Evolutionary conservation across 352 stramenopile species (phyloP).

Genomic region (Blastocystis hominis): DNA sequence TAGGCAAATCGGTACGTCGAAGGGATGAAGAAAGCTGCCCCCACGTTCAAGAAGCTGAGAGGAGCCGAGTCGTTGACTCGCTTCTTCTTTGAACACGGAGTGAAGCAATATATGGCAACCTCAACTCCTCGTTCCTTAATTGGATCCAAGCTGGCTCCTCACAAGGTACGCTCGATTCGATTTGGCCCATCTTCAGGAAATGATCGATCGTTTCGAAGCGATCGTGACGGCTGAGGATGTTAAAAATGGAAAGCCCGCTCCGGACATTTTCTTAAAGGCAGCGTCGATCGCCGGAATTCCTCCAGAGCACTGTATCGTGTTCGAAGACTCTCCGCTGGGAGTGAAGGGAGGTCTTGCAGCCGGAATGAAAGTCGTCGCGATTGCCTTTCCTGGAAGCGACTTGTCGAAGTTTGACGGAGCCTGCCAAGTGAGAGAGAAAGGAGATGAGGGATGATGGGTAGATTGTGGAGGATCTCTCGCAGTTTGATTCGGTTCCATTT

Average conservation of each 20-base stretch:
- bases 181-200: background rate
- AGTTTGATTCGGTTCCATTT: slow-evolving; percentile 17
- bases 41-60: slow-evolving; percentile 29
- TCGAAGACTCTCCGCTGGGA: slow-evolving; percentile 49
- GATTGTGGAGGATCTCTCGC: background rate
- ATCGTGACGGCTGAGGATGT: slow-evolving; percentile 49
- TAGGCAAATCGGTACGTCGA: slow-evolving; percentile 38
- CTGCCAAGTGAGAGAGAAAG: background rate
- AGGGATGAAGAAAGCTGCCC: background rate
- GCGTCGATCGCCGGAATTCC: slow-evolving; percentile 20
- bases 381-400: background rate
- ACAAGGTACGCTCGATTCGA: background rate
- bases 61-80: slow-evolving; percentile 13
- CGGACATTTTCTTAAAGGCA: slow-evolving; percentile 58
- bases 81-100: slow-evolving; percentile 3
- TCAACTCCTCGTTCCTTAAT: slow-evolving; percentile 26
- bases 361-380: slow-evolving; percentile 26
- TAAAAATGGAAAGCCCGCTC: slow-evolving; percentile 34
- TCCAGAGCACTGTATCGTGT: slow-evolving; percentile 41
- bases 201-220: slow-evolving; percentile 27
- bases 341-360: background rate
- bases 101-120: slow-evolving; percentile 48
- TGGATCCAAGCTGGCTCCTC: slow-evolving; percentile 16
- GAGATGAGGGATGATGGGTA: background rate
- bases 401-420: background rate